Conservation (phyloP, 1,284 basidiomycete species). For the Cryptococcus sp. region DNA sequence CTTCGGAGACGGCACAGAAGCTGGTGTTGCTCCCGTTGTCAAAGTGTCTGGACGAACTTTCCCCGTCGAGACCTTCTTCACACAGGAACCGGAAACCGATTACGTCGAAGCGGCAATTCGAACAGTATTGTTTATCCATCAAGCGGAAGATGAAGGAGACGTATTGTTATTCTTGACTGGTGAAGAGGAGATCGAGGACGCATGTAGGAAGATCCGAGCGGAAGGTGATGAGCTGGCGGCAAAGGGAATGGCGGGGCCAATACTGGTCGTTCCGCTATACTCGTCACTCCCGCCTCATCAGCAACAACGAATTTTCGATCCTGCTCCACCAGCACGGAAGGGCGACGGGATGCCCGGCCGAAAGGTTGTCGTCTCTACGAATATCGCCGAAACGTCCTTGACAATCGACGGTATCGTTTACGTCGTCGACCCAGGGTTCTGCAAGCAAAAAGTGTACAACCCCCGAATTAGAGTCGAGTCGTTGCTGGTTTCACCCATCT, state of each 20-base stretch:
- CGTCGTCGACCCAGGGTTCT: slow-evolving; percentile 96
- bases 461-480: slow-evolving; percentile 95
- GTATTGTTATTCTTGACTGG: slow-evolving; percentile 94
- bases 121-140: slow-evolving; percentile 96
- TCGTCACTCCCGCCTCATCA: slow-evolving; percentile 89
- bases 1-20: slow-evolving; percentile 66
- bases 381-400: slow-evolving; percentile 96
- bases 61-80: slow-evolving; percentile 93
- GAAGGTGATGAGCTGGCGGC: slow-evolving; percentile 79
- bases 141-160: slow-evolving; percentile 92
- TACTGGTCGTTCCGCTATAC: slow-evolving; percentile 88
- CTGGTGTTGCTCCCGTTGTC: slow-evolving; percentile 76
- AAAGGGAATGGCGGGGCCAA: slow-evolving; percentile 75
- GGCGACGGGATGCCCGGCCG: slow-evolving; percentile 78
- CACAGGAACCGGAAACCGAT: slow-evolving; percentile 91
- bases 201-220: slow-evolving; percentile 87
- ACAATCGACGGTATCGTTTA: slow-evolving; percentile 99
- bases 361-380: slow-evolving; percentile 94
- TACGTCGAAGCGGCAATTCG: slow-evolving; percentile 97
- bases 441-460: slow-evolving; percentile 97
- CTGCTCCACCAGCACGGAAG: slow-evolving; percentile 67
- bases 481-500: slow-evolving; percentile 90
- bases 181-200: slow-evolving; percentile 98
- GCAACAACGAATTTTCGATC: slow-evolving; percentile 93
- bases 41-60: slow-evolving; percentile 96